Conservation (phyloP, 2,329 filamentous ascomycete species). For the Alternaria incomplexa region DNA sequence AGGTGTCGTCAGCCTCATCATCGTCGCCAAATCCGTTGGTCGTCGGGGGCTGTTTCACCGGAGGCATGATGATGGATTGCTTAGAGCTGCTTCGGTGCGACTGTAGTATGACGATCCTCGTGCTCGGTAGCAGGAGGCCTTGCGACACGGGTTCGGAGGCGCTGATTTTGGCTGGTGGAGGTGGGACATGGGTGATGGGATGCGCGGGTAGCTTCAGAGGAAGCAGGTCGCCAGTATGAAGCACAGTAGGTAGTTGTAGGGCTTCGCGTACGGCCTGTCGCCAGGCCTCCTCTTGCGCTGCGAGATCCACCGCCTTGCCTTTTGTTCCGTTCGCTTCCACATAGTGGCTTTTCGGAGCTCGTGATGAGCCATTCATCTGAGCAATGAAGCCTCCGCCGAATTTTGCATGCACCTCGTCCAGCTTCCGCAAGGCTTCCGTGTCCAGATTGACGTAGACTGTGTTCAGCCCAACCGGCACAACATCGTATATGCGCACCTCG, state of each 20-base stretch:
- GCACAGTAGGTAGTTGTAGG: constrained; percentile 72
- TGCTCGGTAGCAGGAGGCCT: constrained; percentile 76
- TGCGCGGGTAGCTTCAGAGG: constrained; percentile 79
- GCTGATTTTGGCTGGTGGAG: constrained; percentile 84
- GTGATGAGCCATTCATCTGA: constrained; percentile 41
- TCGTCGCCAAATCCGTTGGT: constrained; percentile 65
- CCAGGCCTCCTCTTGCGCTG: constrained; percentile 46
- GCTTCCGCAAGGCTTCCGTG: constrained; percentile 75
- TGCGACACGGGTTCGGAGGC: constrained; percentile 96
- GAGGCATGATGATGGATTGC: constrained; percentile 51
- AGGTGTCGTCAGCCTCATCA: constrained; percentile 84
- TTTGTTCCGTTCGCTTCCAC: constrained; percentile 48
- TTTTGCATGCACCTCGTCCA: constrained; percentile 82
- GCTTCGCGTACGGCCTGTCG: constrained; percentile 69
- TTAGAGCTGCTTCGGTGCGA: constrained; percentile 60
- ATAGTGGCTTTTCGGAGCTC: constrained; percentile 36
- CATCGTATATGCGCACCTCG: constrained; percentile 83
- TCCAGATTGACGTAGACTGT: constrained; percentile 88
- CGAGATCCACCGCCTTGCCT: constrained; percentile 26
- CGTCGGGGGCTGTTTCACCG: constrained; percentile 55
- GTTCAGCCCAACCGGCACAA: constrained; percentile 79
- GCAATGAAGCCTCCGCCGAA: constrained; percentile 70
- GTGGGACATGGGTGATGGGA: constrained; percentile 82
- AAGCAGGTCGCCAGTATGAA: constrained; percentile 84
- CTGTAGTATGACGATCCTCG: constrained; percentile 82